Conservation (phyloP, 1,139 yeast genomes). For the Yamadazyma diddensiae region DNA sequence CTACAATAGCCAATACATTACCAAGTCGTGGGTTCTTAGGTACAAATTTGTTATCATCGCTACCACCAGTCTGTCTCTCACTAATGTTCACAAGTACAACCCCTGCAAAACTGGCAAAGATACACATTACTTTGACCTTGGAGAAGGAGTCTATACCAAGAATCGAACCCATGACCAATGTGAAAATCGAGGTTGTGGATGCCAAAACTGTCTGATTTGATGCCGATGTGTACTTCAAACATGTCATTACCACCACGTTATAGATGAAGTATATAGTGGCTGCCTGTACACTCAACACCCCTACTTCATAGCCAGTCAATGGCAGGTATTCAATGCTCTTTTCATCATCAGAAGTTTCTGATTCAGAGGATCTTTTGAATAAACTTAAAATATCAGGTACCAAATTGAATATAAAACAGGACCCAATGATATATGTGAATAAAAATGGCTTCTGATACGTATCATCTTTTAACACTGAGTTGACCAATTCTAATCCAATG, state of each 20-base stretch:
- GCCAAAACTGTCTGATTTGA: conserved; percentile 52
- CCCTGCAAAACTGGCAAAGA: conserved; percentile 43
- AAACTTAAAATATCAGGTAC: conserved; percentile 29
- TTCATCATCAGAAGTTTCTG: neutral
- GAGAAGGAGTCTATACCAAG: conserved; percentile 42
- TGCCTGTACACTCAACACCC: conserved; percentile 35
- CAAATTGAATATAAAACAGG: conserved; percentile 43
- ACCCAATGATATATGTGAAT: conserved; percentile 45
- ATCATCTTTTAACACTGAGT: conserved; percentile 45
- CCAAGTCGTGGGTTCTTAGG: conserved; percentile 46
- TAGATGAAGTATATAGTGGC: conserved; percentile 42
- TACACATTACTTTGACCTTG: conserved; percentile 41
- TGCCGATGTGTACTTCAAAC: conserved; percentile 50
- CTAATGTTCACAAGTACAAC: conserved; percentile 46
- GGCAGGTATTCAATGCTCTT: conserved; percentile 11
- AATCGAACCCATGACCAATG: conserved; percentile 41
- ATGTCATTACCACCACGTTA: conserved; percentile 37
- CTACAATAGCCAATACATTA: conserved; percentile 41
- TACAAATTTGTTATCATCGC: conserved; percentile 21
- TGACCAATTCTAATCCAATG: conserved; percentile 47
- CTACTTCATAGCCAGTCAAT: conserved; percentile 30
- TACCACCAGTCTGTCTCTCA: conserved; percentile 18
- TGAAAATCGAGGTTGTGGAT: conserved; percentile 51
- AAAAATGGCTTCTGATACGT: conserved; percentile 48
- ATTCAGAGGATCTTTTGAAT: conserved; percentile 1